phyloP scores from a whole-genome alignment of 2,329 filamentous ascomycete species.

The Coleophoma cylindrospora region DNA sequence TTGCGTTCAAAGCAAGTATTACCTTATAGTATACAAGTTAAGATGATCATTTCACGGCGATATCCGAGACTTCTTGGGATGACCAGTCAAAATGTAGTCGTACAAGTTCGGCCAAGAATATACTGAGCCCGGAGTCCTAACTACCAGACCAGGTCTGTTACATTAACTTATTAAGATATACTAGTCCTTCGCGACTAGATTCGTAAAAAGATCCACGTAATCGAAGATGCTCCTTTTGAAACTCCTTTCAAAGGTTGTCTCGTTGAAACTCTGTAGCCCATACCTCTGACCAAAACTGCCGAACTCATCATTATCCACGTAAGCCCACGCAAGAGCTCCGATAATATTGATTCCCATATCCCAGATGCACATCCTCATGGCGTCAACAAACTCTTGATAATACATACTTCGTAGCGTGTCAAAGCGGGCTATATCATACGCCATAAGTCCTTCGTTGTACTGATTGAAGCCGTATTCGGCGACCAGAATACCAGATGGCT shows the following conservation, averaged over 20 bases:
- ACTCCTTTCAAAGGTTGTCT: not conserved
- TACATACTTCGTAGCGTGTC: slow-evolving; percentile 38
- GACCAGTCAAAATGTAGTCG: too few relatives aligned
- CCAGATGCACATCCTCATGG: slow-evolving; percentile 36
- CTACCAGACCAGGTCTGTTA: too few relatives aligned
- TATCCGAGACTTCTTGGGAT: too few relatives aligned
- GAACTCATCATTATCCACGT: slow-evolving; percentile 28
- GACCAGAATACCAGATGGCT: slow-evolving; percentile 32
- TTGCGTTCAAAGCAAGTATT: too few relatives aligned
- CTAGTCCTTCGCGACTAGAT: not conserved
- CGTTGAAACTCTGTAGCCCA: slow-evolving; percentile 1
- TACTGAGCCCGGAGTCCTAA: too few relatives aligned
- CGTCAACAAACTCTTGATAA: slow-evolving; percentile 37
- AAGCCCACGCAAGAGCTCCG: slow-evolving; percentile 38
- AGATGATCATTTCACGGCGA: too few relatives aligned
- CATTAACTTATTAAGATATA: too few relatives aligned
- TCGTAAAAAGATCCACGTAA: slow-evolving; percentile 1
- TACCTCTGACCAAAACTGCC: slow-evolving; percentile 2
- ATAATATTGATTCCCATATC: slow-evolving; percentile 38
- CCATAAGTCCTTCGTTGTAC: slow-evolving; percentile 37
- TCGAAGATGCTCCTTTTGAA: slow-evolving; percentile 2
- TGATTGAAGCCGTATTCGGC: slow-evolving; percentile 54
- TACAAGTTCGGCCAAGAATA: too few relatives aligned
- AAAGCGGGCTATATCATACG: slow-evolving; percentile 36
- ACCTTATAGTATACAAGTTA: too few relatives aligned